These are phyloP conservation scores for Gracilariopsis chorda DNA, from an alignment of 23 red algal species.

Conservation along the genomic window DNA sequence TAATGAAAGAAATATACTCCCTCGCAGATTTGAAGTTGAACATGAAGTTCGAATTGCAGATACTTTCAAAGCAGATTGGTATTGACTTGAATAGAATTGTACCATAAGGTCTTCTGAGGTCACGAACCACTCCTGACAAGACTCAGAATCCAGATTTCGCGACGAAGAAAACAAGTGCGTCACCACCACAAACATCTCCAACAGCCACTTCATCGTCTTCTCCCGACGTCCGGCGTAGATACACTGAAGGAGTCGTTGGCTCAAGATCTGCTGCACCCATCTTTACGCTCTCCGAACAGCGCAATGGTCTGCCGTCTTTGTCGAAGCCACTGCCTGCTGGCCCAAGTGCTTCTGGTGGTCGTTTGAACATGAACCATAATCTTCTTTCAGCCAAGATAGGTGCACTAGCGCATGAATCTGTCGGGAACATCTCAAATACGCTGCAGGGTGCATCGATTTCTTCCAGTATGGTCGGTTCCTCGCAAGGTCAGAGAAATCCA, in stretches of 20 bases:
- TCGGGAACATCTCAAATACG: constrained; percentile 55
- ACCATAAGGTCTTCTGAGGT: constrained; percentile 61
- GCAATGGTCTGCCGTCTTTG: not conserved
- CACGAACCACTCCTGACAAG: constrained; percentile 31
- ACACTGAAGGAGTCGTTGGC: not conserved
- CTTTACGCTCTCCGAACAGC: constrained; percentile 45
- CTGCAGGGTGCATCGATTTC: constrained; percentile 16
- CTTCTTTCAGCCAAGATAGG: not conserved
- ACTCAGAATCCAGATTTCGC: constrained; percentile 90
- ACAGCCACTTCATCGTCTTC: constrained; percentile 41
- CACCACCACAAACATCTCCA: constrained; percentile 32
- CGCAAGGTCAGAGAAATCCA: constrained; percentile 15
- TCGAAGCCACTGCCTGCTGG: constrained; percentile 11
- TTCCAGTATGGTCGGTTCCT: not conserved
- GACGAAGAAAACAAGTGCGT: constrained; percentile 21
- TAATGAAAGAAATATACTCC: constrained; percentile 93
- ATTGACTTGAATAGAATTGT: constrained; percentile 70
- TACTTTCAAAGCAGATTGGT: constrained; percentile 77
- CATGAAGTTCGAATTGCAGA: constrained; percentile 92
- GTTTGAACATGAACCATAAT: constrained; percentile 7
- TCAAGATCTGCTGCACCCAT: constrained; percentile 2
- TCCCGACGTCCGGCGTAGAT: constrained; percentile 17
- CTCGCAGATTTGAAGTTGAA: constrained; percentile 94
- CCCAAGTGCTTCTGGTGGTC: not conserved
- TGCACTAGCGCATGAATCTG: constrained; percentile 1